A percentile compares a stretch with the other conserved stretches of the same genome.
Conservation (phyloP, 805 yeast genomes). For the Myxozyma monticola region DNA sequence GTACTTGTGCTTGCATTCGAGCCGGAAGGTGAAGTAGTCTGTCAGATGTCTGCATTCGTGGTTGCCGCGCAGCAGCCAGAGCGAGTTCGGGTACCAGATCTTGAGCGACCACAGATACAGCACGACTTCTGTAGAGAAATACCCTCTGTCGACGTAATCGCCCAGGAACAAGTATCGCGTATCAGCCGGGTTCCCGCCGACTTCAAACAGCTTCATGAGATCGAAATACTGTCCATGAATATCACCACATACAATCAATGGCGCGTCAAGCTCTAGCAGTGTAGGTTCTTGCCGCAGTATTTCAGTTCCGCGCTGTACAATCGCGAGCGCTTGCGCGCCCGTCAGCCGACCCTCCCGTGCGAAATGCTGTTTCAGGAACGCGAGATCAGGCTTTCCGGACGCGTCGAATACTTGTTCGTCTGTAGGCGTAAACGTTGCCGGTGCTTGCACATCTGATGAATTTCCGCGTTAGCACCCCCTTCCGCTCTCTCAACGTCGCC, state of each 20-base stretch:
- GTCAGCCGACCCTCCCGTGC: slow-evolving; percentile 75
- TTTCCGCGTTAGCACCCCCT: too few species aligned
- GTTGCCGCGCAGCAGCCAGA: slow-evolving; percentile 87
- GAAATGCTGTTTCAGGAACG: slow-evolving; percentile 71
- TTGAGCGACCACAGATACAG: slow-evolving; percentile 77
- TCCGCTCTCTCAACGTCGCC: background rate
- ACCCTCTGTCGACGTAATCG: slow-evolving; percentile 94
- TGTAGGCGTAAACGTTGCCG: slow-evolving; percentile 62
- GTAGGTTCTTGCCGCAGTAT: slow-evolving; percentile 73
- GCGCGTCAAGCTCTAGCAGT: slow-evolving; percentile 78
- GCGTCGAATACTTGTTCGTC: slow-evolving; percentile 67
- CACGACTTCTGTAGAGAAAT: slow-evolving; percentile 72
- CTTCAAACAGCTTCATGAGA: slow-evolving; percentile 84
- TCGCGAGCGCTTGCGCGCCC: slow-evolving; percentile 67
- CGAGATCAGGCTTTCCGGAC: slow-evolving; percentile 68
- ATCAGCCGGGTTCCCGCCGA: slow-evolving; percentile 82
- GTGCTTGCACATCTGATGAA: slow-evolving; percentile 56
- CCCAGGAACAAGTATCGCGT: slow-evolving; percentile 84
- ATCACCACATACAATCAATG: slow-evolving; percentile 95
- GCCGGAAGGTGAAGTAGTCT: slow-evolving; percentile 87
- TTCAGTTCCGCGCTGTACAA: slow-evolving; percentile 63
- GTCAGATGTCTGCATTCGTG: slow-evolving; percentile 95
- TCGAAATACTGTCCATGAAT: slow-evolving; percentile 96
- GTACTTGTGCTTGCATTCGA: slow-evolving; percentile 87
- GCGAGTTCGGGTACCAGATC: slow-evolving; percentile 66